Conservation (phyloP, 2,329 filamentous ascomycete genomes). For the Ceratocystis huliohia region DNA sequence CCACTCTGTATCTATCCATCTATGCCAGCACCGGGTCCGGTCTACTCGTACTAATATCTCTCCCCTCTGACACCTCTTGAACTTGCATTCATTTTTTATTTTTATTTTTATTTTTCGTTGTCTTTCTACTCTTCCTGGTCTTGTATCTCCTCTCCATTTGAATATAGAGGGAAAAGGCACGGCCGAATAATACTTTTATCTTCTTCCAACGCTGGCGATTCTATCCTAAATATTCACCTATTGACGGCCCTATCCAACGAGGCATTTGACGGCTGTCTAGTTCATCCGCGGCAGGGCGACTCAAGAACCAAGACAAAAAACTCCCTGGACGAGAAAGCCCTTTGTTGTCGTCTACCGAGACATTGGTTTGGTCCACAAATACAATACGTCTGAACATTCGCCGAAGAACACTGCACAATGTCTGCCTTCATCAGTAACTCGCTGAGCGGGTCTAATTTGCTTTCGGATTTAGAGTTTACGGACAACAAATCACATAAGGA, state of each 20-base stretch:
- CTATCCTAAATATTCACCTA: no score
- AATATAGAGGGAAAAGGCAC: not conserved
- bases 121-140: not conserved
- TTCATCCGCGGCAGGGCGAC: no score
- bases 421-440: constrained; percentile 4
- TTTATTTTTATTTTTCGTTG: not conserved
- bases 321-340: no score
- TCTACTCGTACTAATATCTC: not conserved
- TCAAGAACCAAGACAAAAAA: no score
- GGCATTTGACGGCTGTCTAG: no score
- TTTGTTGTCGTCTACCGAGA: no score
- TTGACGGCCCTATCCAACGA: no score
- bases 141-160: not conserved
- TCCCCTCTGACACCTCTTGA: no score
- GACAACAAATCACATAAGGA: constrained; percentile 3
- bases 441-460: not conserved
- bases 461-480: constrained; percentile 13
- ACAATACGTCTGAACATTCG: not conserved
- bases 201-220: no score
- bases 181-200: no score
- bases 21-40: not conserved
- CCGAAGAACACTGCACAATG: not conserved
- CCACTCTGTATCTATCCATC: not conserved
- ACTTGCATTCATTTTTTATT: not conserved
- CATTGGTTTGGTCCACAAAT: no score